Evolutionary conservation across 2,329 filamentous ascomycete species (phyloP).

Genomic region (Teratosphaeria gauchensis): DNA sequence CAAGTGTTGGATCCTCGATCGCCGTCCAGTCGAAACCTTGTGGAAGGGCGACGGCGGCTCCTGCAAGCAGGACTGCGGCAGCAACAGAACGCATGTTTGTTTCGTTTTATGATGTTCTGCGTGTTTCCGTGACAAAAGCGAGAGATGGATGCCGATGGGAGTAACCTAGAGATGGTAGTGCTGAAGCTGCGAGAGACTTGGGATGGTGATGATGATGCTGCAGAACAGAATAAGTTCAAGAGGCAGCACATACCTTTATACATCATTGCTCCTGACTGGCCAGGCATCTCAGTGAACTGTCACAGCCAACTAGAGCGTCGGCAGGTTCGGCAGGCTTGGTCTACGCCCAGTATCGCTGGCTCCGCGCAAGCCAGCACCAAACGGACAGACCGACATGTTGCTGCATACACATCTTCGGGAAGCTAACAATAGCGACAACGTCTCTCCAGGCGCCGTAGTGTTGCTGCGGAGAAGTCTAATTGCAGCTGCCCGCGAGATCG

Average conservation of each 20-base stretch:
- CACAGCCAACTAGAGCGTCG: background rate
- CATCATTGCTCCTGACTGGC: background rate
- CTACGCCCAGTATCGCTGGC: background rate
- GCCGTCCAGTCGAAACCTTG: constrained; percentile 15
- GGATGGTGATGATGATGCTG: background rate
- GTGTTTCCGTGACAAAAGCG: background rate
- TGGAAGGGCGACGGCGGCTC: constrained; percentile 13
- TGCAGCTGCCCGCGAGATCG: background rate
- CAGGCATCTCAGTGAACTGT: background rate
- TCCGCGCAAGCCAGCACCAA: background rate
- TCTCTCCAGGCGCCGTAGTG: background rate
- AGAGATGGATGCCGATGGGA: background rate
- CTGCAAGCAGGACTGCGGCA: constrained; percentile 10
- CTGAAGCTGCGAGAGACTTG: background rate
- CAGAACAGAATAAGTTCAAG: background rate
- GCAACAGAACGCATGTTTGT: constrained; percentile 9
- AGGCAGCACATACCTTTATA: background rate
- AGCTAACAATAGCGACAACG: background rate
- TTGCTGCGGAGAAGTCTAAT: background rate
- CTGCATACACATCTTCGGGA: background rate
- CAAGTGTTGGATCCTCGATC: constrained; percentile 7
- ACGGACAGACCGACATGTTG: background rate
- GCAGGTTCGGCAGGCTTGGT: background rate
- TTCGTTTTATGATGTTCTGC: background rate
- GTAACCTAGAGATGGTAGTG: background rate